phyloP scores from a whole-genome alignment of 306 rosid species.

The Pyrus pyrifolia region DNA sequence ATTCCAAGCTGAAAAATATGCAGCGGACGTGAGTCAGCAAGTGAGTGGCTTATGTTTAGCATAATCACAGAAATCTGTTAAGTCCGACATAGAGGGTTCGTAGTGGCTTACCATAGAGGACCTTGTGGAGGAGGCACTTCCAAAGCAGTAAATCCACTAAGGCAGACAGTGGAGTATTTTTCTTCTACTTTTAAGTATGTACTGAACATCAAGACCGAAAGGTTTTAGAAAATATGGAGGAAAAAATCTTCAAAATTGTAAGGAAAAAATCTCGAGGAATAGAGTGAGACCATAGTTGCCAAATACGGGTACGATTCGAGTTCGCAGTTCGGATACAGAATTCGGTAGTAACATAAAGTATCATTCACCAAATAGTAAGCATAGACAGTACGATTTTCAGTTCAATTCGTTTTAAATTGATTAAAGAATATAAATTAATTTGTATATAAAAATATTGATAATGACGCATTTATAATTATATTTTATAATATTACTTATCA shows the following conservation, averaged over 20 bases:
- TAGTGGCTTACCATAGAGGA: conserved; percentile 56
- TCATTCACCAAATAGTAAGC: no score
- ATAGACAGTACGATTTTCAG: no score
- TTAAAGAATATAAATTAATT: no score
- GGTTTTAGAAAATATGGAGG: neutral
- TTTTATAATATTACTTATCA: no score
- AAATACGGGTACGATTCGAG: no score
- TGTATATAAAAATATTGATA: no score
- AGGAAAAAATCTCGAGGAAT: neutral
- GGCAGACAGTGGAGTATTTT: conserved; percentile 43
- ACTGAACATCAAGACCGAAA: conserved; percentile 32
- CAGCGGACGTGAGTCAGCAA: no score
- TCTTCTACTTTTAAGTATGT: conserved; percentile 48
- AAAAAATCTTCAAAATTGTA: neutral
- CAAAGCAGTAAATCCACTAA: conserved; percentile 52
- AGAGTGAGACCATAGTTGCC: neutral
- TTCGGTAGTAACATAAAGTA: no score
- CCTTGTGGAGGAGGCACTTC: conserved; percentile 76
- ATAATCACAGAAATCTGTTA: neutral
- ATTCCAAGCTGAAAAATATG: neutral
- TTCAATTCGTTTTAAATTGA: no score
- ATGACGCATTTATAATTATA: no score
- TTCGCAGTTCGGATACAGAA: no score
- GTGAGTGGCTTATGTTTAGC: conserved; percentile 16
- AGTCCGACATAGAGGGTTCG: neutral